Evolutionary conservation across 2,329 filamentous ascomycete species (phyloP), one percentile per base, ranked within the genome.

Genomic region (Catunica adiposa): DNA sequence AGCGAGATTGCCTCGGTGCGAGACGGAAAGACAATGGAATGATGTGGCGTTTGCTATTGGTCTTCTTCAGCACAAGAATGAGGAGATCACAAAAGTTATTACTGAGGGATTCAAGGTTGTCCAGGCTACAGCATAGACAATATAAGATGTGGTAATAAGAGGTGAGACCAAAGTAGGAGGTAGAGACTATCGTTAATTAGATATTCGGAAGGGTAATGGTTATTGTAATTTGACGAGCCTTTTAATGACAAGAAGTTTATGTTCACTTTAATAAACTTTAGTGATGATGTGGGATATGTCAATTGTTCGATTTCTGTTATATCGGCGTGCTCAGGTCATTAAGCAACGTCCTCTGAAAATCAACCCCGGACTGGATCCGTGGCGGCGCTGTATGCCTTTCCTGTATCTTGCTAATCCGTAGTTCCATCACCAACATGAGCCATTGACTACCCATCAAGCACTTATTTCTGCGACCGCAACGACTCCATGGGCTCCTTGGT

Each of bases 1-100:
- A 1, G 89, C 89, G 3, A 79, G 92, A 61, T 75, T 98, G 47
- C 75, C 78, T 1, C 78, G 90, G 50, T 96, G 89, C 64, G 89
- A 96, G 66, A 94, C 78, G 51, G 90, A 98, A 70, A 77, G 89
- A 60, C 89, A 97, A 66, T 98, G 92, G 92, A 94, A 90, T 65
- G 92, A 98, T 69, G 89, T 97, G 46, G 87, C 90, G 0, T 98
- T 89, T 71, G 89, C 89, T 2, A 71, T 98, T 58, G 88, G 88
- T 2, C 70, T 96, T 58, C 70, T 98, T 56, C 89, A 89, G 64
- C 92, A 98, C 67, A 94, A 92, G 73, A 90, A 90, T 63, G 87
- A 94, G 64, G 87, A 94, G 48, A 94, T 94, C 57, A 75, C 78
- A 58, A 92, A 89, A 72, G 66, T 83, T 58, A 75, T 94, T 17